Evolutionary conservation across 2,329 filamentous ascomycete species (phyloP).

Genomic region (Diaporthe australafricana): DNA sequence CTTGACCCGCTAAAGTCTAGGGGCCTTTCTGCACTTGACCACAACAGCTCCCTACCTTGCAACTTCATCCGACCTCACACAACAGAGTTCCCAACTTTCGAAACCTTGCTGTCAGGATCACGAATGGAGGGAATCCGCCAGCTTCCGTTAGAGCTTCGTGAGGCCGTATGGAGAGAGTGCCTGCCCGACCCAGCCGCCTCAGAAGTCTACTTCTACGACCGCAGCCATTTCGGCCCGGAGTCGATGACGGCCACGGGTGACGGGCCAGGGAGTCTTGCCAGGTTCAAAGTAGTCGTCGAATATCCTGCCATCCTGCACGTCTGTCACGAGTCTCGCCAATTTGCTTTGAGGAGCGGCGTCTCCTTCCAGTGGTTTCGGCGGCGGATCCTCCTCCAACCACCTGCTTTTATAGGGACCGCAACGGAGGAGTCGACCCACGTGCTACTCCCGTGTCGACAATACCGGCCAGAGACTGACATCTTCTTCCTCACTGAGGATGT

Average conservation of each 20-base stretch:
- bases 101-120: background rate
- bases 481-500: conserved; percentile 13
- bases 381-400: background rate
- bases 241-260: background rate
- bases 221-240: conserved; percentile 4
- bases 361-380: conserved; percentile 17
- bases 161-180: conserved; percentile 12
- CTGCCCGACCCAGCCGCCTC: conserved; percentile 12
- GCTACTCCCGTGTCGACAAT: conserved; percentile 23
- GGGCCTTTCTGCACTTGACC: too few relatives aligned
- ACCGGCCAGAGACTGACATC: conserved; percentile 26
- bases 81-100: background rate
- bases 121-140: background rate
- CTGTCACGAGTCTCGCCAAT: conserved; percentile 11
- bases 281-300: conserved; percentile 22
- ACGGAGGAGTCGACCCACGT: background rate
- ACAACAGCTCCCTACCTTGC: too few relatives aligned
- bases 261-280: background rate
- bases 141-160: conserved; percentile 22
- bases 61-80: background rate
- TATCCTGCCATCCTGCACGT: conserved; percentile 26
- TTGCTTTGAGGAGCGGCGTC: background rate
- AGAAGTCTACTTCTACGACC: conserved; percentile 28
- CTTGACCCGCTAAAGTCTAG: too few relatives aligned
- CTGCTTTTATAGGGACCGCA: background rate